Evolutionary conservation across 805 yeast genomes (phyloP).

Genomic region (Kuraishia borneana): DNA sequence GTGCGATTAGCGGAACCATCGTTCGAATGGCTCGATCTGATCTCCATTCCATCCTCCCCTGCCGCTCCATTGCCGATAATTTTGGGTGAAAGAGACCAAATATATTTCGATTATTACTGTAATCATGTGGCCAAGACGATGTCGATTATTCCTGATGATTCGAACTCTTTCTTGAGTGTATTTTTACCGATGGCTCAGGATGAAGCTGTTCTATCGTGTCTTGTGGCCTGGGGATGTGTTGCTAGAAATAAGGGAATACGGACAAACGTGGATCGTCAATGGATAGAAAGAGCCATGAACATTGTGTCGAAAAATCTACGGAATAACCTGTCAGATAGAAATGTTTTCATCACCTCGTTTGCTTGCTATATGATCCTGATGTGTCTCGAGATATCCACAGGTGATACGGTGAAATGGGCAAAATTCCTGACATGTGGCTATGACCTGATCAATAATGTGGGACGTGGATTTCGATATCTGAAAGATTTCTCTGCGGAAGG

Average conservation of each 20-base stretch:
- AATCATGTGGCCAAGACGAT: constrained; percentile 31
- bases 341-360: constrained; percentile 14
- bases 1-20: no score
- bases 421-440: constrained; percentile 16
- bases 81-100: neutral
- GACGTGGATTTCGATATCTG: constrained; percentile 16
- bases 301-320: constrained; percentile 11
- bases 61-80: neutral
- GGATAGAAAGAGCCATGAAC: constrained; percentile 2
- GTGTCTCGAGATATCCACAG: constrained; percentile 20
- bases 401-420: constrained; percentile 24
- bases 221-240: constrained; percentile 46
- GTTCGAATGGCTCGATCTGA: no score
- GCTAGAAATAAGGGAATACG: neutral
- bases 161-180: constrained; percentile 39
- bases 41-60: no score
- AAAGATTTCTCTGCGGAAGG: constrained; percentile 21
- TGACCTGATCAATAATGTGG: constrained; percentile 13
- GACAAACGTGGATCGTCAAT: neutral
- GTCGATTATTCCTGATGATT: constrained; percentile 33
- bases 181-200: constrained; percentile 45
- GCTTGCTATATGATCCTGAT: constrained; percentile 18
- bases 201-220: constrained; percentile 32
- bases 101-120: constrained; percentile 34
- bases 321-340: constrained; percentile 5